phyloP scores from a whole-genome alignment of 2,329 filamentous ascomycete genomes.

The Cladophialophora carrionii region DNA sequence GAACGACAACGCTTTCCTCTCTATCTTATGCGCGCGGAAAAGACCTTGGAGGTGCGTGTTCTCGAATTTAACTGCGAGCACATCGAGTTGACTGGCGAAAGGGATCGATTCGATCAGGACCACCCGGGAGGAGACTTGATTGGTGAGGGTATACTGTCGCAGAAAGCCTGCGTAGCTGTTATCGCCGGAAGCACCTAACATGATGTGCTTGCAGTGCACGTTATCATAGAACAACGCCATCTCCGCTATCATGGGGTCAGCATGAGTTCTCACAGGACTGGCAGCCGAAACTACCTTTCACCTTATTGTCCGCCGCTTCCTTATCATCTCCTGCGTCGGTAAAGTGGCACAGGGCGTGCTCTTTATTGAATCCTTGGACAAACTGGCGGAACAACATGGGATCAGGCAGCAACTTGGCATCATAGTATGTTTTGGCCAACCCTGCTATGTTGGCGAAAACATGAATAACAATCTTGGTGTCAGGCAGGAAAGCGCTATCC shows the following conservation, averaged over 20 bases:
- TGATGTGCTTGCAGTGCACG: conserved; percentile 46
- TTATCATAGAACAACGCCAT: conserved; percentile 39
- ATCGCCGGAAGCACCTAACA: conserved; percentile 49
- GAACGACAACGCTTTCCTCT: conserved; percentile 11
- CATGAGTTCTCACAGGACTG: neutral
- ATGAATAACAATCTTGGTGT: conserved; percentile 42
- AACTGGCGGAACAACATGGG: conserved; percentile 42
- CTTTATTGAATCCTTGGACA: conserved; percentile 51
- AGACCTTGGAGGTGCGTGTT: conserved; percentile 9
- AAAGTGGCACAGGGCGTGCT: conserved; percentile 45
- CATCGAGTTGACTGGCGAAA: conserved; percentile 17
- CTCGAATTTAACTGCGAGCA: conserved; percentile 15
- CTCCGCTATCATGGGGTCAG: conserved; percentile 21
- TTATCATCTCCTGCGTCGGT: conserved; percentile 51
- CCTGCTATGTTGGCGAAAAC: conserved; percentile 49
- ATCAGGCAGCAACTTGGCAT: conserved; percentile 39
- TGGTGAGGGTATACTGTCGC: conserved; percentile 40
- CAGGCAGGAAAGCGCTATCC: conserved; percentile 31
- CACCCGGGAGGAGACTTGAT: conserved; percentile 29
- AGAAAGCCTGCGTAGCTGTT: conserved; percentile 50
- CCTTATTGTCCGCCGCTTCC: conserved; percentile 50
- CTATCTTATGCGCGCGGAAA: conserved; percentile 18
- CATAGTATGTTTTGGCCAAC: conserved; percentile 44
- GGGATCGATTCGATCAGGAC: conserved; percentile 17
- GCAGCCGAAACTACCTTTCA: conserved; percentile 43